Evolutionary conservation across 78 protist species (phyloP).

Genomic region (Planoprotostelium fungivorum): DNA sequence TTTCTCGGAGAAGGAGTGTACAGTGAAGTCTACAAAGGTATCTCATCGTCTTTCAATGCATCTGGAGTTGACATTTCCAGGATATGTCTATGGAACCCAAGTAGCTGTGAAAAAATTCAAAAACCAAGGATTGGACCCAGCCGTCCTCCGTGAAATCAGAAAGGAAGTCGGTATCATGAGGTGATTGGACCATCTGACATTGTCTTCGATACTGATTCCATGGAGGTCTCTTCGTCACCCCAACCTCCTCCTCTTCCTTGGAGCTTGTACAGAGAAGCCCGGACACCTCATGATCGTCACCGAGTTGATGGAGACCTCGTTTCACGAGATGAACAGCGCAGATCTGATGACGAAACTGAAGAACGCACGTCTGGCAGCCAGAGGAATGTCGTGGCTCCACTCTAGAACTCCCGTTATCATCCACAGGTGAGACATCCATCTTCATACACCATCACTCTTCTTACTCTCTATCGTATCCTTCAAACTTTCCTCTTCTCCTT

Average conservation of each 20-base stretch:
- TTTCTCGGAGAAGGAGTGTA: neutral
- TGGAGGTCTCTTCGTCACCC: conserved; percentile 27
- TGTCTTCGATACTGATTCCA: neutral
- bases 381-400: conserved; percentile 81
- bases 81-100: neutral
- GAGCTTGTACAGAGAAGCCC: conserved; percentile 62
- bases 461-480: no score
- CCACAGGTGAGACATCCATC: conserved; percentile 31
- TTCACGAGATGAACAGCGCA: neutral
- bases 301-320: conserved; percentile 6
- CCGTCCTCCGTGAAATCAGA: conserved; percentile 3
- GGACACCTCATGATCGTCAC: conserved; percentile 65
- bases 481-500: no score
- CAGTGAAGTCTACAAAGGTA: neutral
- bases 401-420: conserved; percentile 63
- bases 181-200: neutral
- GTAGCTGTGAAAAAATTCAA: neutral
- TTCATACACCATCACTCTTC: neutral
- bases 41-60: neutral
- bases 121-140: neutral
- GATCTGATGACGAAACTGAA: neutral
- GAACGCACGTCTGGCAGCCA: conserved; percentile 12
- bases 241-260: conserved; percentile 59
- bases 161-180: conserved; percentile 60
- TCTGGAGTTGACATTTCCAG: no score